Evolutionary conservation across 495 filamentous ascomycete species (phyloP).

Genomic region (Xylona heveae): DNA sequence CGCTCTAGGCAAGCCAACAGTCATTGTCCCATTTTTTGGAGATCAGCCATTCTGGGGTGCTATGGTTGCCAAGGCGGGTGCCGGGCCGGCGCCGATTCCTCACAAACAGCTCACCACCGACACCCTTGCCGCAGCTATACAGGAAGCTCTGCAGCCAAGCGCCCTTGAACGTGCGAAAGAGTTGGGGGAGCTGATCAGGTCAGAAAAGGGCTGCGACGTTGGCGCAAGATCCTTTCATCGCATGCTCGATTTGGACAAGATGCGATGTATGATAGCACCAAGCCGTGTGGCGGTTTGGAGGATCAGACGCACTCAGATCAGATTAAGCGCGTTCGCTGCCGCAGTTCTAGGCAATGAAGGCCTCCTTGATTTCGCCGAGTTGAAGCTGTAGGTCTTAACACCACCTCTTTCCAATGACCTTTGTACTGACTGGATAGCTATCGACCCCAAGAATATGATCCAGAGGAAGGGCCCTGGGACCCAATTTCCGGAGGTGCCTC

Average conservation of each 20-base stretch:
- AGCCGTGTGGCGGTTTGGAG: slow-evolving; percentile 48
- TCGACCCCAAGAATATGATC: slow-evolving; percentile 45
- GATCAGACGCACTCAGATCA: slow-evolving; percentile 36
- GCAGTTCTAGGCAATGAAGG: slow-evolving; percentile 39
- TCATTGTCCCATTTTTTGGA: slow-evolving; percentile 69
- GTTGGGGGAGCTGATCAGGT: slow-evolving; percentile 35
- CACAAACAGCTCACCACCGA: slow-evolving; percentile 42
- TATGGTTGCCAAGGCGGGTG: slow-evolving; percentile 50
- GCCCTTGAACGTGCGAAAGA: slow-evolving; percentile 31
- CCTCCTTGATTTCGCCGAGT: slow-evolving; percentile 34
- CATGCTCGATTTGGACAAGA: slow-evolving; percentile 32
- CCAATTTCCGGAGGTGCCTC: slow-evolving; percentile 51
- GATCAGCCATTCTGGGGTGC: slow-evolving; percentile 72
- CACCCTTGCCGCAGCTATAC: slow-evolving; percentile 39
- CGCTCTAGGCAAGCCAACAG: slow-evolving; percentile 42
- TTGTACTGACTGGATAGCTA: slow-evolving; percentile 25
- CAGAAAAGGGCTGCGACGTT: slow-evolving; percentile 39
- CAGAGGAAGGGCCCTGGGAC: slow-evolving; percentile 48
- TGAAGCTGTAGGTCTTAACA: slow-evolving; percentile 36
- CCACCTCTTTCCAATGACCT: neutral
- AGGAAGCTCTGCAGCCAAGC: slow-evolving; percentile 31
- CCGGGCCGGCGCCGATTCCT: slow-evolving; percentile 51
- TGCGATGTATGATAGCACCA: slow-evolving; percentile 45
- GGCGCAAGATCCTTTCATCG: slow-evolving; percentile 51
- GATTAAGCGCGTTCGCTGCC: slow-evolving; percentile 48